These are phyloP conservation scores for Didymella arachidicola DNA, from an alignment of 2,329 filamentous ascomycete species.

Conservation along the genomic window DNA sequence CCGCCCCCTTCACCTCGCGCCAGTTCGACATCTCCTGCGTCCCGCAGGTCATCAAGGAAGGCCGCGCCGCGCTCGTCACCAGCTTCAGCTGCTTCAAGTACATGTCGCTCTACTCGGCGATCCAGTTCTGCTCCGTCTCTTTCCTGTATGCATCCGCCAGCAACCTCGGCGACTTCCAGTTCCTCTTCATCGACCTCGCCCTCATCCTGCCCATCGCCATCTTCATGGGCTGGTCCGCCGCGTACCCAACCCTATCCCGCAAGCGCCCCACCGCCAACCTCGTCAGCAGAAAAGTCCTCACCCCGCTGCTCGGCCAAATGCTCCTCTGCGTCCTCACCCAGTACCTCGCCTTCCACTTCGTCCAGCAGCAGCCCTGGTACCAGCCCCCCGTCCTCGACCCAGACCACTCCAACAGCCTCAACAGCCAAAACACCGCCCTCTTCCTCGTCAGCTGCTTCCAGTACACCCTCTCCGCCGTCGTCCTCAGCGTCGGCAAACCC, in stretches of 20 bases:
- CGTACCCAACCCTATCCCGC: slow-evolving; percentile 75
- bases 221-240: slow-evolving; percentile 98
- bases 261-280: slow-evolving; percentile 93
- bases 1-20: slow-evolving; percentile 95
- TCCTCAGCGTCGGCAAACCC: slow-evolving; percentile 88
- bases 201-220: slow-evolving; percentile 96
- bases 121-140: slow-evolving; percentile 96
- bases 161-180: slow-evolving; percentile 97
- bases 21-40: slow-evolving; percentile 98
- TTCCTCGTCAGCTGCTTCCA: slow-evolving; percentile 94
- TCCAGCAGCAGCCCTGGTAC: slow-evolving; percentile 83
- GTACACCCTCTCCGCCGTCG: slow-evolving; percentile 88
- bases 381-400: slow-evolving; percentile 78
- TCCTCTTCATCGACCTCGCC: slow-evolving; percentile 91
- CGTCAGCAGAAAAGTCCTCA: slow-evolving; percentile 90
- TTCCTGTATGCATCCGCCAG: slow-evolving; percentile 94
- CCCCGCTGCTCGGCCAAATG: slow-evolving; percentile 89
- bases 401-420: slow-evolving; percentile 83
- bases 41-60: slow-evolving; percentile 89
- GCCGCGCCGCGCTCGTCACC: slow-evolving; percentile 92
- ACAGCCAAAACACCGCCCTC: slow-evolving; percentile 90
- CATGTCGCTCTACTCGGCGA: slow-evolving; percentile 99
- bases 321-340: slow-evolving; percentile 80
- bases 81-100: slow-evolving; percentile 99
- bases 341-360: slow-evolving; percentile 73